Base-by-base conservation (phyloP, 106 monocot species). In the Ottelia alismoides region DNA sequence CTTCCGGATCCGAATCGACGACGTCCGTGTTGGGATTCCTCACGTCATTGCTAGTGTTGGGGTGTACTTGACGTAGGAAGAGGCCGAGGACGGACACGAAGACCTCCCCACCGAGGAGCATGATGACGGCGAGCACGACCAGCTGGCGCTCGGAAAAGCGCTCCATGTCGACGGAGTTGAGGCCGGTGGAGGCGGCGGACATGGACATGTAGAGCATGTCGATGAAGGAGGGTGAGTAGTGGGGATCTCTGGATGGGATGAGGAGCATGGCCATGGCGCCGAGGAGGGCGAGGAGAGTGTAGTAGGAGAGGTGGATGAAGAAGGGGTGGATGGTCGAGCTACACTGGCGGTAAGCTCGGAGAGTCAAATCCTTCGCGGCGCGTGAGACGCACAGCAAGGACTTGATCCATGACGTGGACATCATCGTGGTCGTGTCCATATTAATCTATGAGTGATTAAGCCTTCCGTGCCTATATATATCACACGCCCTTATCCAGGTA, bases 131-230 rank as follows among this genome's bases (percentile, higher is more conserved):
- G 0, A 62, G 22, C 25, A 83, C 77, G 0, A 61, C 52, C 17
- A 74, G 43, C 45, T 82, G 77, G n/a, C 70, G 40, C 31, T 61
- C 52, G 0, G 77, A 82, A 5, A 78, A 40, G 30, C 28, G 28
- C 78, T 83, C 83, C 74, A 78, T 74, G 20, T 58, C 35, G 31
- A 74, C 46, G 2, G 60, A 63, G 22, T 28, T 25, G 17, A 83
- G 65, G 49, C 83, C 70, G 0, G 78, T 68, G 20, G 83, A 78
- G 1, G 61, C 12, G 16, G 83, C 70, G 1, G 78, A 78, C 0
- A 60, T 52, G 3, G 83, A 71, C 64, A 78, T 49, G 74, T 45
- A 83, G 25, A 83, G n/a, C 66, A 74, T 59, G 60, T 83, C 83
- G 17, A 78, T 19, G 27, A 61, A 67, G 0, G 57, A 10, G 1